These are phyloP conservation scores for Hypericum perforatum DNA, from an alignment of 345 rosid genomes.

Conservation along the genomic window DNA sequence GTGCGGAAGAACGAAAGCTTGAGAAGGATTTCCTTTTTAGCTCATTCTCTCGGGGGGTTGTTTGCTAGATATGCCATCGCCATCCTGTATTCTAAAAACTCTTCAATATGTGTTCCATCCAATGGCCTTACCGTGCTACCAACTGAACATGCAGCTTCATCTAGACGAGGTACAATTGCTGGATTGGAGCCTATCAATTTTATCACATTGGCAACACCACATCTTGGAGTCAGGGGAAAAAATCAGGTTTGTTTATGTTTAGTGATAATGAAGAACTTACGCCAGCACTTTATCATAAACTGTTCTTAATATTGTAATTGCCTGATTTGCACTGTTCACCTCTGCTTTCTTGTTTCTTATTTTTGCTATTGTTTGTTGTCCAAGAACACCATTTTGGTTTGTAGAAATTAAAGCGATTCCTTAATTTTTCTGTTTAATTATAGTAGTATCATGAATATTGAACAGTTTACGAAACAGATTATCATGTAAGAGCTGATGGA, in stretches of 20 bases:
- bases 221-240: slow-evolving; percentile 96
- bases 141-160: slow-evolving; percentile 22
- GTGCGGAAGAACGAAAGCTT: slow-evolving; percentile 58
- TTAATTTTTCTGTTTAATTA: too few species aligned
- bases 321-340: too few species aligned
- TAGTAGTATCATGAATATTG: too few species aligned
- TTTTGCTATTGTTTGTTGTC: too few species aligned
- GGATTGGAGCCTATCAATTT: slow-evolving; percentile 89
- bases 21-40: slow-evolving; percentile 79
- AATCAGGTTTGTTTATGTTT: slow-evolving; percentile 64
- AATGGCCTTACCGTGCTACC: slow-evolving; percentile 17
- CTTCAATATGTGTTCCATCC: slow-evolving; percentile 16
- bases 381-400: too few species aligned
- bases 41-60: slow-evolving; percentile 98
- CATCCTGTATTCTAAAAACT: slow-evolving; percentile 49
- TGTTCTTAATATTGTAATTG: too few species aligned
- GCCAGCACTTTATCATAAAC: too few species aligned
- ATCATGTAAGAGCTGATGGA: too few species aligned
- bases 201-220: slow-evolving; percentile 96
- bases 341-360: too few species aligned
- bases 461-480: too few species aligned
- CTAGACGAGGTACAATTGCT: slow-evolving; percentile 52
- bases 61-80: slow-evolving; percentile 86
- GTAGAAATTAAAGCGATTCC: too few species aligned
- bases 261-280: not conserved